Evolutionary conservation across 148 eudicot genomes (phyloP), one percentile per base, ranked within the genome.

Genomic region (Chenopodium formosanum): DNA sequence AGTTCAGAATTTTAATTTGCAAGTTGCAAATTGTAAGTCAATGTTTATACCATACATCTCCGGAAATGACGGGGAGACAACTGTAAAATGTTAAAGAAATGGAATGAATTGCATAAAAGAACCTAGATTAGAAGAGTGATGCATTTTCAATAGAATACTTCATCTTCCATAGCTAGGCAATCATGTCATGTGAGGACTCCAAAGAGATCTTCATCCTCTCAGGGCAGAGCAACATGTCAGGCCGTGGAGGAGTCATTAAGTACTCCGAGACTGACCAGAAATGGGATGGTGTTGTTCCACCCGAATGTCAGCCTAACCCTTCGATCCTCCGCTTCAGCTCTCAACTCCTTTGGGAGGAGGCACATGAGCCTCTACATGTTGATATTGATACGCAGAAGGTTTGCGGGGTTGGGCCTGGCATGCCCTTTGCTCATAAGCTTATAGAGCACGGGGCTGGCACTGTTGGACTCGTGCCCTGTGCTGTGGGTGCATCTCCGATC

Each of bases 171-270:
- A 53, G 14, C 60, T 12, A 48, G 29, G 14, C 7, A 69, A 67
- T 4, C 72, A 69, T 69, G 72, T 69, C 72, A 20, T 68, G 72
- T 4, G 76, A 68, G 25, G 19, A 80, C 40, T 22, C 19, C 50
- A 85, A 81, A n/a, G 86, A 93, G 19, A 87, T 93, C 79, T 93
- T 91, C 90, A 88, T 93, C 53, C 82, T 93, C 20, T 90, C 97
- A 12, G 97, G 95, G 34, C 97, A 94, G 63, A 92, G 96, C 91
- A 94, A 94, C 94, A 94, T 94, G 97, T 79, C 96, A 27, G 97
- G 97, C 64, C 85, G 94, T 12, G 97, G 97, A 84, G 97, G 97
- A 48, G 82, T 93, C 1, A 37, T 65, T 20, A 37, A 64, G 47
- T 77, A 70, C 80, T n/a, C 66, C 27, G 78, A 80, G 65, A 76